phyloP scores from a whole-genome alignment of 208 protist genomes.

The Trypanosoma theileri region DNA sequence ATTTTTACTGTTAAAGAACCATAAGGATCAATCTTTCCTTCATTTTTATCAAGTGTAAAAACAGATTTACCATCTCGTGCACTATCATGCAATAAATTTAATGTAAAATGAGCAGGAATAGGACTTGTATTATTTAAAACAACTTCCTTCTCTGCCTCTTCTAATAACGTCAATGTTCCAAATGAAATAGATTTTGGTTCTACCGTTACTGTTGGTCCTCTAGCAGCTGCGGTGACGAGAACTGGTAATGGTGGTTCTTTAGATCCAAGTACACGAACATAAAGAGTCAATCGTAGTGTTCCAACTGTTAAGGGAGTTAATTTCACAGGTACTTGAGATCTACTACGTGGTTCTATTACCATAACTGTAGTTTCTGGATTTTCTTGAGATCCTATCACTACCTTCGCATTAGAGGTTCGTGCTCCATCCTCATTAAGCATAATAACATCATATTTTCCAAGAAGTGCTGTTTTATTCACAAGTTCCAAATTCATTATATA shows the following conservation, averaged over 20 bases:
- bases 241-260: conserved; percentile 38
- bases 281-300: conserved; percentile 74
- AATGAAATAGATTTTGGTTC: conserved; percentile 62
- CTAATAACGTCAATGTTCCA: conserved; percentile 68
- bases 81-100: conserved; percentile 12
- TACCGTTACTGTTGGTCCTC: conserved; percentile 76
- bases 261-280: conserved; percentile 74
- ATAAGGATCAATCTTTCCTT: conserved; percentile 68
- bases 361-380: conserved; percentile 21
- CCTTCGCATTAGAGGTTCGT: conserved; percentile 24
- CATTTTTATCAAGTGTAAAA: conserved; percentile 35
- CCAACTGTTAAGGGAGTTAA: conserved; percentile 80
- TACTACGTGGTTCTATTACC: conserved; percentile 46
- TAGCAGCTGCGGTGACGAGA: conserved; percentile 64
- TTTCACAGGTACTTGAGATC: conserved; percentile 67
- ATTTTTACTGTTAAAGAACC: conserved; percentile 55
- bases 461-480: conserved; percentile 88
- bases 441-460: conserved; percentile 91
- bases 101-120: conserved; percentile 65
- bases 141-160: conserved; percentile 39
- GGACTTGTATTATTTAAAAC: conserved; percentile 83
- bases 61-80: conserved; percentile 5
- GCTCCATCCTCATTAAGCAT: conserved; percentile 53
- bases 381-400: conserved; percentile 42
- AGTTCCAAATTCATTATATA: conserved; percentile 89